Conservation (phyloP, 1,284 basidiomycete species). For the Cryptococcus neoformans region DNA sequence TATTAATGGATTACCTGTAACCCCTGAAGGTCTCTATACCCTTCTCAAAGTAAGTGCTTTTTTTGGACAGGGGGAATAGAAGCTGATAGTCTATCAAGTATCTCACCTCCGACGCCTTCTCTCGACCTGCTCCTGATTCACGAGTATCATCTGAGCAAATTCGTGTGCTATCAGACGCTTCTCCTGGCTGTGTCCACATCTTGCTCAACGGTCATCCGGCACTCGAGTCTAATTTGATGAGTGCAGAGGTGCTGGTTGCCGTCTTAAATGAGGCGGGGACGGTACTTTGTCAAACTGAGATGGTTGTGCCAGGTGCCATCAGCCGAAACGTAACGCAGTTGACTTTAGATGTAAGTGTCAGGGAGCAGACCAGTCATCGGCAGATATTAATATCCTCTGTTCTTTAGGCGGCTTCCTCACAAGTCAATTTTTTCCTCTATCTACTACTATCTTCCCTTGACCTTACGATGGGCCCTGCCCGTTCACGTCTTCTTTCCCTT, state of each 20-base stretch:
- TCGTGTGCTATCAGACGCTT: constrained; percentile 19
- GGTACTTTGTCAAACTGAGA: constrained; percentile 28
- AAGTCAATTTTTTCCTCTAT: constrained; percentile 28
- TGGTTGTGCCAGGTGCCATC: constrained; percentile 16
- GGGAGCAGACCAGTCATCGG: not conserved
- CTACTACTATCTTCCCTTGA: constrained; percentile 29
- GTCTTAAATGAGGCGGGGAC: constrained; percentile 19
- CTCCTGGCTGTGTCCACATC: constrained; percentile 23
- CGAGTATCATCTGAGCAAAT: not conserved
- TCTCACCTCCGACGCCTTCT: constrained; percentile 10
- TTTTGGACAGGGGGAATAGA: not conserved
- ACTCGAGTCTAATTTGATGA: not conserved
- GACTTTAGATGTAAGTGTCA: constrained; percentile 15
- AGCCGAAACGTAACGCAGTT: constrained; percentile 16
- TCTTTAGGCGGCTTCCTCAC: constrained; percentile 11
- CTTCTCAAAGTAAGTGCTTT: constrained; percentile 23
- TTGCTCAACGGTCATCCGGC: constrained; percentile 29
- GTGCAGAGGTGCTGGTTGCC: constrained; percentile 15
- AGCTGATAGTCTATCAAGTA: constrained; percentile 1
- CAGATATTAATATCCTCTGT: not conserved
- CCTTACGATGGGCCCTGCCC: constrained; percentile 9
- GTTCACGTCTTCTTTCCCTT: constrained; percentile 20
- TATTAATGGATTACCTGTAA: constrained; percentile 20
- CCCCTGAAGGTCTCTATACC: constrained; percentile 17
- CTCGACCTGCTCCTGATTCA: not conserved